Base-by-base conservation (phyloP, 768 basidiomycete species). In the Tylopilus vinaceipallidus region DNA sequence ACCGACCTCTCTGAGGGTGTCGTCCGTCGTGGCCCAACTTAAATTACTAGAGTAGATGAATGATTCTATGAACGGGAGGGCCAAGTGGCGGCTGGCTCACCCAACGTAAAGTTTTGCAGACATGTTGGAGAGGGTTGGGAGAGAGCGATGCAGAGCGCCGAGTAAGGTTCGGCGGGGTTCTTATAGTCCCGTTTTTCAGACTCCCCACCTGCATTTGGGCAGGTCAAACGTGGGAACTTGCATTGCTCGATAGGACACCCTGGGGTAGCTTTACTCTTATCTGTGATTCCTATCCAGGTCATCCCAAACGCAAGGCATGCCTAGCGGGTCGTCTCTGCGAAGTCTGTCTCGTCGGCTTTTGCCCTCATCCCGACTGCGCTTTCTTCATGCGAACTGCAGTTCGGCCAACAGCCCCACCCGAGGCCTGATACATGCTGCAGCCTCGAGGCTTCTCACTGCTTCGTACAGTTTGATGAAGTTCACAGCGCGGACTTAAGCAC, bases 1-100 rank as follows among this genome's bases (percentile, higher is more conserved):
- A 68, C 66, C 34, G 27, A 68, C 68, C 34, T 48, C 8, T 24
- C 52, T 52, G 17, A 68, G 57, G 4, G 46, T 45, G 0, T 68
- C 68, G 45, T 68, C 67, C 0, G 61, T 68, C 10, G 69, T 69
- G 37, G 6, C 16, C 69, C 69, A 69, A 58, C 69, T 71, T 50
- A 71, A 23, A 40, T 69, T 69, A 47, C 67, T 71, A 37, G 26
- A 20, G 13, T 1, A 17, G 24, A 46, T 30, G 37, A 38, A 20
- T 36, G 39, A 53, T 35, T 36, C 14, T 0, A 8, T 7, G 45
- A 43, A 29, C 34, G 3, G 19, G 39, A 43, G n/a, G 37, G 23
- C 30, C 13, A 3, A 50, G n/a, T 20, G 2, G 4, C 9, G 32
- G 33, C 33, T 32, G n/a, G 42, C 63, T 60, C 55, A 69, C 66